Conservation (phyloP, 2,329 filamentous ascomycete genomes). For the Fonsecaea pugnacius region DNA sequence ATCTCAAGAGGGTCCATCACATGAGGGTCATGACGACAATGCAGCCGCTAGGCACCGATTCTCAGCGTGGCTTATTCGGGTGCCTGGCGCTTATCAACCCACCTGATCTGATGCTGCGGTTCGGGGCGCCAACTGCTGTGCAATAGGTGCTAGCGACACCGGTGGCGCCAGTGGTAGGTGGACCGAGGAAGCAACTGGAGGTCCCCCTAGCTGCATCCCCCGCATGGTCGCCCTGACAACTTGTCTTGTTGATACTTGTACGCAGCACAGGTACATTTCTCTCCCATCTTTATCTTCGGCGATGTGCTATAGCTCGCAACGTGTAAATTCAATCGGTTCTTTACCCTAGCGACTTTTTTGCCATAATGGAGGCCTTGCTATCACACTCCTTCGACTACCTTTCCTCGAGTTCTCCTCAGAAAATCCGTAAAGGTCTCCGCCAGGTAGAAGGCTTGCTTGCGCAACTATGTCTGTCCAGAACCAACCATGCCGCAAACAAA, state of each 20-base stretch:
- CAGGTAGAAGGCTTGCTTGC: conserved; percentile 93
- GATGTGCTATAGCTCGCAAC: background rate
- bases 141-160: background rate
- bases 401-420: conserved; percentile 84
- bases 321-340: background rate
- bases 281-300: conserved; percentile 4
- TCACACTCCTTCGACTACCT: conserved; percentile 96
- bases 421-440: conserved; percentile 89
- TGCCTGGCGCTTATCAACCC: conserved; percentile 9
- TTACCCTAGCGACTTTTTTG: background rate
- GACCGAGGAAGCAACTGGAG: background rate
- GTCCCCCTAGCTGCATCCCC: conserved; percentile 5
- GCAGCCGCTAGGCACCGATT: conserved; percentile 10
- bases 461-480: conserved; percentile 81
- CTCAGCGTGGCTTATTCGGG: conserved; percentile 9
- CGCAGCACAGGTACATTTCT: background rate
- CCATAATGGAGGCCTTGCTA: conserved; percentile 82
- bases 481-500: conserved; percentile 45
- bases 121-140: background rate
- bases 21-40: conserved; percentile 20
- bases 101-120: background rate
- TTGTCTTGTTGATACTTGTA: conserved; percentile 1
- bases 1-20: conserved; percentile 13
- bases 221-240: conserved; percentile 16
- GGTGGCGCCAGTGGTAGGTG: background rate